These are phyloP conservation scores for Hirschfeldia incana DNA, from an alignment of 345 rosid genomes.

Conservation along the genomic window DNA sequence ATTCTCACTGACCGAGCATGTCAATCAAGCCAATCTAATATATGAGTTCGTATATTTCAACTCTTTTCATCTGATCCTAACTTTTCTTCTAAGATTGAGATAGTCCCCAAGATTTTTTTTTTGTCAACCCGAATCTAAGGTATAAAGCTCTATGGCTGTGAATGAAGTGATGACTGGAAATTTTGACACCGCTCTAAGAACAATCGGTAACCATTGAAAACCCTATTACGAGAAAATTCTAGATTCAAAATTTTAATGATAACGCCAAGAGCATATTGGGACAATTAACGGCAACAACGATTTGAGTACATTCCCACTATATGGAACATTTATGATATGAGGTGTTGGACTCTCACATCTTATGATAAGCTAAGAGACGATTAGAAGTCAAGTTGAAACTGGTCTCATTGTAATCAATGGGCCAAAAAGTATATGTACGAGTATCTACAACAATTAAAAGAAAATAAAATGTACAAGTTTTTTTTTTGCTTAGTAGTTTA, in stretches of 20 bases:
- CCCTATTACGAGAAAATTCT: neutral
- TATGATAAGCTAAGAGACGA: neutral
- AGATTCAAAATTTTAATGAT: neutral
- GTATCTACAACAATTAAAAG: conserved; percentile 13
- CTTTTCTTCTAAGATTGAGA: neutral
- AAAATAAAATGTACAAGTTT: conserved; percentile 5
- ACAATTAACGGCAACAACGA: neutral
- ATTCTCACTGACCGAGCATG: no score
- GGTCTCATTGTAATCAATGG: conserved; percentile 16
- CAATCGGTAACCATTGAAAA: neutral
- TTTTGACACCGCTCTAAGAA: no score
- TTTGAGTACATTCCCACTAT: neutral
- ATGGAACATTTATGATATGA: no score
- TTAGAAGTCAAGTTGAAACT: conserved; percentile 9
- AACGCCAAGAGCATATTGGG: neutral
- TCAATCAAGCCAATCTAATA: no score
- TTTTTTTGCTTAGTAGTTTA: conserved; percentile 21
- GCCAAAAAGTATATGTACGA: conserved; percentile 8
- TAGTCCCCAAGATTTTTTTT: neutral
- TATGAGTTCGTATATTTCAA: no score
- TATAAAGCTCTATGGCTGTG: neutral
- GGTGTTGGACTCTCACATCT: no score
- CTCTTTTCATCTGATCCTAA: neutral
- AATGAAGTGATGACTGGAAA: neutral
- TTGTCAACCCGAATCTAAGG: neutral